Evolutionary conservation across 2,329 filamentous ascomycete species (phyloP).

Genomic region (Penicillium sp.): DNA sequence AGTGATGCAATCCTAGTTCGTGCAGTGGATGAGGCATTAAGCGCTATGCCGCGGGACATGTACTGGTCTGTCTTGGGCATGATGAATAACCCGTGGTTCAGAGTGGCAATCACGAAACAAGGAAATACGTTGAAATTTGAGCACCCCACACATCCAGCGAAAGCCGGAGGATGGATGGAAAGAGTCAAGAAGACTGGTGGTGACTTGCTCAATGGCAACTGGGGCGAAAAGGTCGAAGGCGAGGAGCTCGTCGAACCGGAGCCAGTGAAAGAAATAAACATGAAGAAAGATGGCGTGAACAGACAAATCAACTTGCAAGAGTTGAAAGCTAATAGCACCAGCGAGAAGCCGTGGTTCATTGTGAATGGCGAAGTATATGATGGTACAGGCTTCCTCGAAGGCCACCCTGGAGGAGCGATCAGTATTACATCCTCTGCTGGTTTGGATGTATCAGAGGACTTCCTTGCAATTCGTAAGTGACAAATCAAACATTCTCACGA

Average conservation of each 20-base stretch:
- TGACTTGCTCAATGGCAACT: conserved; percentile 75
- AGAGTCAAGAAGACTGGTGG: conserved; percentile 79
- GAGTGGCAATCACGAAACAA: conserved; percentile 72
- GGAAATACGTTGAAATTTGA: conserved; percentile 69
- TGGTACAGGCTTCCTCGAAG: conserved; percentile 74
- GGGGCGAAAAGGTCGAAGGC: conserved; percentile 70
- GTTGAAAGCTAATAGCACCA: conserved; percentile 64
- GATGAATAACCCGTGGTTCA: conserved; percentile 98
- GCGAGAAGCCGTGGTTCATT: conserved; percentile 77
- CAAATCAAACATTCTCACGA: neutral
- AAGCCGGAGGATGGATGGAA: conserved; percentile 90
- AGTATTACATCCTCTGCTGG: conserved; percentile 83
- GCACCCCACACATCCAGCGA: conserved; percentile 80
- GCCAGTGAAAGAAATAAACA: conserved; percentile 66
- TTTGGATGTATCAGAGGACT: conserved; percentile 80
- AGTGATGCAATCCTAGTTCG: conserved; percentile 75
- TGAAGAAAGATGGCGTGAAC: conserved; percentile 68
- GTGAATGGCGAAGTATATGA: conserved; percentile 87
- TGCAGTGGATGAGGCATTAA: conserved; percentile 87
- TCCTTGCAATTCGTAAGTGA: conserved; percentile 80
- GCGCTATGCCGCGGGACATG: conserved; percentile 85
- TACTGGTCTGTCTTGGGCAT: conserved; percentile 94
- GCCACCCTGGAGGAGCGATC: conserved; percentile 80
- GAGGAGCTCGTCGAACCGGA: conserved; percentile 44
- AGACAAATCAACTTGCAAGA: conserved; percentile 68